Conservation (phyloP, 805 yeast species). For the Ogataea siamensis region DNA sequence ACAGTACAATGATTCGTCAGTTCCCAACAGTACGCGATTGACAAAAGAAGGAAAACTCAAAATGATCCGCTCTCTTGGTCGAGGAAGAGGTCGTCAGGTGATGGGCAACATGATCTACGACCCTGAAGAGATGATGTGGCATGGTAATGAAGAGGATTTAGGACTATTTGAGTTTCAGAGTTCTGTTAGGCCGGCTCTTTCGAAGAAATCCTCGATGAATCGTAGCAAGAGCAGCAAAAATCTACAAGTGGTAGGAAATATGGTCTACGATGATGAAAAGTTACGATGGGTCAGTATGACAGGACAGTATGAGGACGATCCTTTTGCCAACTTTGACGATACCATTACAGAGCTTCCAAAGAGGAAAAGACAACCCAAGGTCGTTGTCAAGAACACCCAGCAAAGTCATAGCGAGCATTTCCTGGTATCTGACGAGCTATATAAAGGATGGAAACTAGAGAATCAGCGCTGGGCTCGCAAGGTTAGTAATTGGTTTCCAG, state of each 20-base stretch:
- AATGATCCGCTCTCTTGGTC: slow-evolving; percentile 31
- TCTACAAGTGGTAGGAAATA: slow-evolving; percentile 48
- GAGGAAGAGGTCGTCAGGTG: slow-evolving; percentile 25
- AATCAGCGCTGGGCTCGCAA: slow-evolving; percentile 36
- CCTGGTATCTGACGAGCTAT: slow-evolving; percentile 27
- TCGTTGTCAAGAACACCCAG: background rate
- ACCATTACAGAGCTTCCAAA: slow-evolving; percentile 22
- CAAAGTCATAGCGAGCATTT: slow-evolving; percentile 23
- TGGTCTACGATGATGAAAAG: slow-evolving; percentile 59
- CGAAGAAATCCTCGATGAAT: slow-evolving; percentile 22
- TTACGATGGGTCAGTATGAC: slow-evolving; percentile 56
- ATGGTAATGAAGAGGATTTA: slow-evolving; percentile 61
- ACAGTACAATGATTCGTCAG: slow-evolving; percentile 7
- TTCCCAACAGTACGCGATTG: slow-evolving; percentile 24
- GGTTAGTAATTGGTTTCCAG: slow-evolving; percentile 37
- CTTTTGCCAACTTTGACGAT: slow-evolving; percentile 48
- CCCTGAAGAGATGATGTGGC: slow-evolving; percentile 53
- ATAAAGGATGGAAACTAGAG: slow-evolving; percentile 32
- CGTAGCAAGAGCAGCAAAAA: slow-evolving; percentile 25
- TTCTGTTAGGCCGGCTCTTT: slow-evolving; percentile 39
- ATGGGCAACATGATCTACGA: slow-evolving; percentile 52
- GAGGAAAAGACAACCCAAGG: slow-evolving; percentile 3
- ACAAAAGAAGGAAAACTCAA: slow-evolving; percentile 34
- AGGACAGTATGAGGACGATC: slow-evolving; percentile 41
- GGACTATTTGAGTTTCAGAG: slow-evolving; percentile 45